phyloP scores from a whole-genome alignment of 768 basidiomycete species.

The Lactifluus subvellereus region DNA sequence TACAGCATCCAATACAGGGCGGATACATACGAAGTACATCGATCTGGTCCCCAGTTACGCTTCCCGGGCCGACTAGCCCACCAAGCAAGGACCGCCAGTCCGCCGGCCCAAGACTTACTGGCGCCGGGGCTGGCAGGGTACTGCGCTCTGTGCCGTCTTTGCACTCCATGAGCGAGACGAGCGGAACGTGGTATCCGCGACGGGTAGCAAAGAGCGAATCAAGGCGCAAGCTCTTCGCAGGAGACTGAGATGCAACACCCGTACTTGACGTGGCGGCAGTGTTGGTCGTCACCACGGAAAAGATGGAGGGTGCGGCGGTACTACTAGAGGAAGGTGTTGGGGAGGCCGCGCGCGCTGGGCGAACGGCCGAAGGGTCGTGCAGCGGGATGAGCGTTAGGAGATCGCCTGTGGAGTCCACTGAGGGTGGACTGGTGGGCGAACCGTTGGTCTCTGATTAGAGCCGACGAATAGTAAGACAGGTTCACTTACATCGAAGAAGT shows the following conservation, averaged over 20 bases:
- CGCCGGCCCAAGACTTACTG: constrained; percentile 52
- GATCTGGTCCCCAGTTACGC: constrained; percentile 52
- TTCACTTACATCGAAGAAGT: constrained; percentile 14
- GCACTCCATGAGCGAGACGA: constrained; percentile 44
- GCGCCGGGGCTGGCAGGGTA: constrained; percentile 55
- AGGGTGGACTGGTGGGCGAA: constrained; percentile 32
- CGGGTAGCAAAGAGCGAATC: constrained; percentile 56
- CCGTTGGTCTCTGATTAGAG: neutral
- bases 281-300: neutral
- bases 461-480: neutral
- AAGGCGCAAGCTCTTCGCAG: constrained; percentile 39
- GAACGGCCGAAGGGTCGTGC: neutral
- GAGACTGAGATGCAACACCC: constrained; percentile 19
- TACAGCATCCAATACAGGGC: neutral
- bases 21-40: constrained; percentile 49
- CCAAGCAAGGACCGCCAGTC: constrained; percentile 46
- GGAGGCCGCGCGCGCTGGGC: constrained; percentile 1
- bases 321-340: constrained; percentile 32
- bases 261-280: neutral
- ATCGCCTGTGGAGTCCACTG: constrained; percentile 23
- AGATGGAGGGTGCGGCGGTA: neutral
- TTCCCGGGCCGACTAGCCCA: constrained; percentile 35
- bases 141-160: constrained; percentile 27
- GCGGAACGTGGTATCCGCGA: constrained; percentile 44
- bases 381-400: constrained; percentile 22